Evolutionary conservation across 2,329 filamentous ascomycete genomes (phyloP).

Genomic region (Colletotrichum lupini): DNA sequence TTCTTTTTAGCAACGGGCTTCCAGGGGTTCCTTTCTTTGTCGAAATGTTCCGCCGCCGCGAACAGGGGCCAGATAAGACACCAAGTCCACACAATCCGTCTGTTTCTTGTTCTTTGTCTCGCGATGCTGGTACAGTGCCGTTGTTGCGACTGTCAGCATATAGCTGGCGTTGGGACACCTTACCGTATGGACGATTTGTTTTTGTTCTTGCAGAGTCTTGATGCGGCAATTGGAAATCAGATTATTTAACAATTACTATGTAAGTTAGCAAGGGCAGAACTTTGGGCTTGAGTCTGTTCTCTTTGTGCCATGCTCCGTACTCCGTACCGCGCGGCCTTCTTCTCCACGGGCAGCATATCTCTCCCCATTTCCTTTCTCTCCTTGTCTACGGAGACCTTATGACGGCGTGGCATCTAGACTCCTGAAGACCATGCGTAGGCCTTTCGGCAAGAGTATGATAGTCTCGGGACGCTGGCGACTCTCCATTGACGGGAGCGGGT

Average conservation of each 20-base stretch:
- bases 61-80: background rate
- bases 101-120: conserved; percentile 2
- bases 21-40: conserved; percentile 5
- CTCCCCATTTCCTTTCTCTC: background rate
- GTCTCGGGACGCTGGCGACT: background rate
- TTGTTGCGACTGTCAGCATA: background rate
- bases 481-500: background rate
- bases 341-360: background rate
- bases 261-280: too few relatives aligned
- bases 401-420: too few relatives aligned
- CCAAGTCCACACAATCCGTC: background rate
- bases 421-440: background rate
- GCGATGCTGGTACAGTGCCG: background rate
- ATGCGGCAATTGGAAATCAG: background rate
- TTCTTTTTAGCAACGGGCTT: background rate
- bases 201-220: background rate
- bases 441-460: background rate
- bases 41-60: background rate
- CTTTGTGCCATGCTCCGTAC: too few relatives aligned
- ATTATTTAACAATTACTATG: background rate
- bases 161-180: background rate
- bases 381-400: too few relatives aligned
- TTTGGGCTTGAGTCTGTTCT: too few relatives aligned
- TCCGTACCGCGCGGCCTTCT: background rate
- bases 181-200: background rate